Base-by-base conservation (phyloP, 2,329 filamentous ascomycete species). In the Microcyclospora tardicrescens region DNA sequence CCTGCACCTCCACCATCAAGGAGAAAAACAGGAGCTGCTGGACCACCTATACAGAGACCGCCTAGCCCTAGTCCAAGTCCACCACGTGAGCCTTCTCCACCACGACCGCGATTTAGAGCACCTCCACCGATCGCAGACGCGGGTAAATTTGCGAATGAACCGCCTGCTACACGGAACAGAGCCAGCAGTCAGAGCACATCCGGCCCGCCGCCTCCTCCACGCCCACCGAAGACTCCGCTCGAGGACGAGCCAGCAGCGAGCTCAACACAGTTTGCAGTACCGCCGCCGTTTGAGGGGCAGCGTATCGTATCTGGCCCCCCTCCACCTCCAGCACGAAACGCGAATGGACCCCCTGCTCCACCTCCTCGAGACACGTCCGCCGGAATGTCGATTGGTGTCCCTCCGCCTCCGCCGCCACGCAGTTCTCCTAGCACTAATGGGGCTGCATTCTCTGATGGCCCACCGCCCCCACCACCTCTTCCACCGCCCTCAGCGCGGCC, bases 121-220 rank as follows among this genome's bases (percentile, higher is more conserved):
- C 91, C 91, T 34, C 91, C 91, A 28, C 84, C 89, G 2, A 64
- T 96, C 43, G 77, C 84, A 39, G 87, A 94, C 59, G 91, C 91
- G 41, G 91, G 91, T 29, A 93, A 84, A 61, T 91, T 77, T 56
- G 85, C 81, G 3, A 70, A 66, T 24, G 64, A 67, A 40, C 67
- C 66, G 14, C 57, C 65, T 9, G 30, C 30, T n/a, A 32, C 12
- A n/a, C 84, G 85, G 60, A 77, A 76, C 6, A 47, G 57, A 36
- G 54, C 56, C 27, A 35, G 48, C 9, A 59, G 55, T 38, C 46
- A 48, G 37, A 53, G 47, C 36, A 48, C 46, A 24, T 42, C 51
- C 14, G 53, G 53, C 39, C 55, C 57, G 14, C 56, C 52, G 72
- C 81, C 49, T 19, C 64, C 64, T 16, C 62, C 68, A 12, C 56